Percentiles rank a stretch among this genome's conserved stretches.
These are phyloP conservation scores for Microbotryum lychnidis-dioicae DNA, from an alignment of 1,284 basidiomycete genomes.

Conservation along the genomic window DNA sequence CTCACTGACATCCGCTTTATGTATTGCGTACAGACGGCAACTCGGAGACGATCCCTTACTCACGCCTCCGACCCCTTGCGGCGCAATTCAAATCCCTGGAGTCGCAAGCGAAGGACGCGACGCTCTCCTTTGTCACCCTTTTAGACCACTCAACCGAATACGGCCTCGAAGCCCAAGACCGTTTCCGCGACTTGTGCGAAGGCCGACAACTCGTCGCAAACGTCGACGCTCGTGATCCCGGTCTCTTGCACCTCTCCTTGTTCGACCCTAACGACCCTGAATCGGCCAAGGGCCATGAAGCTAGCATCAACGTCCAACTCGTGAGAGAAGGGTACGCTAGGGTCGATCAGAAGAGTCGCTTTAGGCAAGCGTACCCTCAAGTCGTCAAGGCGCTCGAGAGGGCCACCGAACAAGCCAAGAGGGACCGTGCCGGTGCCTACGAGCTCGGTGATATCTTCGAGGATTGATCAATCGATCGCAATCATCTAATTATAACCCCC, in stretches of 20 bases:
- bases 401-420: conserved; percentile 30
- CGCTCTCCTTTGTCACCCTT: conserved; percentile 35
- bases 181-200: conserved; percentile 74
- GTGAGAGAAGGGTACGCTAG: conserved; percentile 32
- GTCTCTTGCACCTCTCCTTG: conserved; percentile 30
- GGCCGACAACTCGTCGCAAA: conserved; percentile 84
- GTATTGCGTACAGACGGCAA: conserved; percentile 33
- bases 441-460: conserved; percentile 27
- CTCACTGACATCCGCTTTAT: no score
- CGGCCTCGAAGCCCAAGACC: conserved; percentile 68
- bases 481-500: no score
- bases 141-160: conserved; percentile 46
- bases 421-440: conserved; percentile 20
- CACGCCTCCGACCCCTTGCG: conserved; percentile 35
- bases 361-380: conserved; percentile 30
- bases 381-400: conserved; percentile 30
- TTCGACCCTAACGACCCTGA: conserved; percentile 29
- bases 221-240: conserved; percentile 65
- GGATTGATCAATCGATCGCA: background rate
- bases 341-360: conserved; percentile 27
- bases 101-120: conserved; percentile 37
- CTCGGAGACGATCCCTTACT: conserved; percentile 32
- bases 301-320: conserved; percentile 31
- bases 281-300: conserved; percentile 17
- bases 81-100: conserved; percentile 34